phyloP scores from a whole-genome alignment of 2,329 filamentous ascomycete species.

The Metarhizium robertsii region DNA sequence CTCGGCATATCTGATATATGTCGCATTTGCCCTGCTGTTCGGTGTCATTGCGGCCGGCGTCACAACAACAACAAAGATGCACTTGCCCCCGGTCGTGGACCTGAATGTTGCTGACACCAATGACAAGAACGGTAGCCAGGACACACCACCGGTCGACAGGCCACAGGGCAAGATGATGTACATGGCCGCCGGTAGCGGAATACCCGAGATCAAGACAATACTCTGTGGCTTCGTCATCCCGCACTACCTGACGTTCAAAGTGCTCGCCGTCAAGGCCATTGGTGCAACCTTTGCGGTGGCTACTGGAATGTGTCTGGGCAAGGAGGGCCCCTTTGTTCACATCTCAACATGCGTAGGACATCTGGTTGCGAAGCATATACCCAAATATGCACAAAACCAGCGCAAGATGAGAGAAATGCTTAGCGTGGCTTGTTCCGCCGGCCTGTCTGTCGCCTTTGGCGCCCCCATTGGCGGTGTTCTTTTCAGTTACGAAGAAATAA shows the following conservation, averaged over 20 bases:
- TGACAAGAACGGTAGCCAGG: conserved; percentile 4
- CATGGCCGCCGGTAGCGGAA: conserved; percentile 49
- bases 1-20: conserved; percentile 16
- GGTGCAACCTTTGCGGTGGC: conserved; percentile 49
- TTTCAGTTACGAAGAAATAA: conserved; percentile 52
- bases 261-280: conserved; percentile 47
- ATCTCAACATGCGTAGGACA: conserved; percentile 50
- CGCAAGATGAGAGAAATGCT: conserved; percentile 50
- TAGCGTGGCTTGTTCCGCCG: conserved; percentile 46
- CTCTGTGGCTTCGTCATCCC: conserved; percentile 52
- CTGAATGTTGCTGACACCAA: not conserved
- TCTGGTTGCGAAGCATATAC: conserved; percentile 39
- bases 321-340: conserved; percentile 54
- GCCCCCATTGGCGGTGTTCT: conserved; percentile 53
- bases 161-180: conserved; percentile 41
- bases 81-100: conserved; percentile 31
- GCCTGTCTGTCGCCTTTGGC: conserved; percentile 51
- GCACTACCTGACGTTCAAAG: conserved; percentile 44
- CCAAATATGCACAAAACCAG: conserved; percentile 48
- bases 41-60: conserved; percentile 16
- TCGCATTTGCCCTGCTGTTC: conserved; percentile 15
- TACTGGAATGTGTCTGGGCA: conserved; percentile 50
- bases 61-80: conserved; percentile 28
- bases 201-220: conserved; percentile 54
- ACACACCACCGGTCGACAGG: conserved; percentile 3